A percentile compares a stretch with the other conserved stretches of the same genome.
These are phyloP conservation scores for Salix purpurea DNA, from an alignment of 345 rosid species.

Conservation along the genomic window DNA sequence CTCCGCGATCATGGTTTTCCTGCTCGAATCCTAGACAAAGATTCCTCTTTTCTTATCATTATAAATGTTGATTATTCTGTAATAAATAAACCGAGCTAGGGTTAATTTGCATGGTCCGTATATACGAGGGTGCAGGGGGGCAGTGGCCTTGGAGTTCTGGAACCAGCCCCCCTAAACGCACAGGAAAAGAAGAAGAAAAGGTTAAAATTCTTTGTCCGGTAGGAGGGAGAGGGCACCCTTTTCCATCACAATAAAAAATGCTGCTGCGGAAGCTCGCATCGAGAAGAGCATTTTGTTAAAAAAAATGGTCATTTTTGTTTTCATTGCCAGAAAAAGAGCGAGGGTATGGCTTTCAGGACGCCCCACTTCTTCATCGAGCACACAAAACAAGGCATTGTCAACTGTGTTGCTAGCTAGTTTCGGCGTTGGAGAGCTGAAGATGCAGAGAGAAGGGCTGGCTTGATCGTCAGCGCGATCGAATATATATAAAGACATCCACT, in stretches of 20 bases:
- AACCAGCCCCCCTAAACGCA: background rate
- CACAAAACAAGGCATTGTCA: too few species aligned
- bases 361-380: too few species aligned
- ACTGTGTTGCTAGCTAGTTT: too few species aligned
- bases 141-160: slow-evolving; percentile 9
- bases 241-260: background rate
- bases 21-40: slow-evolving; percentile 32
- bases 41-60: slow-evolving; percentile 28
- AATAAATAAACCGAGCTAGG: too few species aligned
- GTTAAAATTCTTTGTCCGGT: background rate
- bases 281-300: background rate
- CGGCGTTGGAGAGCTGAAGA: too few species aligned
- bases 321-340: background rate
- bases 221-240: background rate
- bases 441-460: too few species aligned
- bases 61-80: background rate
- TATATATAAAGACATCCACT: too few species aligned
- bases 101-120: background rate
- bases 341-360: background rate
- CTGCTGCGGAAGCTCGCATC: background rate
- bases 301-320: background rate
- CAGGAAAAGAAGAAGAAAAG: background rate
- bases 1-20: slow-evolving; percentile 21
- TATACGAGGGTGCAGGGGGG: background rate
- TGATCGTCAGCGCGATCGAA: too few species aligned